Evolutionary conservation across 164 flowering plant genomes (phyloP), one percentile per base, ranked within the genome.

Genomic region (Macadamia tetraphylla): DNA sequence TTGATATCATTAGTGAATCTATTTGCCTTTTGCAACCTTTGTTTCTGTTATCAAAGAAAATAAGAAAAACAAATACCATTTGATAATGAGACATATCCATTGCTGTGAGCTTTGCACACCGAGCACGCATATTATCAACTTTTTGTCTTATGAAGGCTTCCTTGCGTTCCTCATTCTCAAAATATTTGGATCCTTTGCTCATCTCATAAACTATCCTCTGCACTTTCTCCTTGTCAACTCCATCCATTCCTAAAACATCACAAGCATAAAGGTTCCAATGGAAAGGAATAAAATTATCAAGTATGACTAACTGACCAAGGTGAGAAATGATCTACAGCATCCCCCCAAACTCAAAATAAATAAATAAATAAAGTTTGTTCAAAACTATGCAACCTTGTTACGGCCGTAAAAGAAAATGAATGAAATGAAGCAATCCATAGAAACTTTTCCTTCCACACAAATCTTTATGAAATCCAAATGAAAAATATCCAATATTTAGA

Each of bases 171-270:
- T 94, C 98, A 52, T 92, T 89, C 76, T 89, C 85, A 63, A 92
- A 94, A 79, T 88, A 94, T 76, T 89, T 92, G 1, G 99, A 94
- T 49, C 99, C 99, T 75, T 90, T 94, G 76, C 99, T 94, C 97
- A 90, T 94, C 74, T 94, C 96, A 72, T 94, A 94, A 2, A 94
- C 89, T 52, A 84, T 64, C 77, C 81, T 87, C 70, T 92, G 99
- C 73, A 94, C 97, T 76, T 79, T 94, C 78, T 92, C 98, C 84
- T 92, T 92, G 83, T 94, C 98, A 58, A 92, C 96, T 65, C 96
- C 97, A 32, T 92, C 97, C 99, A 94, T 94, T 30, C 99, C 99
- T 94, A 73, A 8, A 67, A 73, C 23, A 53, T 61, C 51, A 67
- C 5, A 17, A 31, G 13, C 43, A 13, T 31, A 3, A 12, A 60